Evolutionary conservation across 352 stramenopile species (phyloP).

Genomic region (Pythium brassicae): DNA sequence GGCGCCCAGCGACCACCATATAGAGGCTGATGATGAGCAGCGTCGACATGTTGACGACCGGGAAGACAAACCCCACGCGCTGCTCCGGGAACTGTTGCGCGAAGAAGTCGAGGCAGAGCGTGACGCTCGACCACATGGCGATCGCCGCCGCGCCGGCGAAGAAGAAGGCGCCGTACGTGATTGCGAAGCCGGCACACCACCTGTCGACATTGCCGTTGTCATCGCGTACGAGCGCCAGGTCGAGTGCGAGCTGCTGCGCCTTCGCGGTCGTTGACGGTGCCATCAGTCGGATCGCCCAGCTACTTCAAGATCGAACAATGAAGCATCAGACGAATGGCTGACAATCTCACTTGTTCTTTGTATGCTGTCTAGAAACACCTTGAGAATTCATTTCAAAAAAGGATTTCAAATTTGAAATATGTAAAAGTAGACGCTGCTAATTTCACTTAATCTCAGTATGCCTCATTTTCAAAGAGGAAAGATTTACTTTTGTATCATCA

Average conservation of each 20-base stretch:
- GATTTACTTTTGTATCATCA: too few species aligned
- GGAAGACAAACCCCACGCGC: conserved; percentile 74
- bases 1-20: conserved; percentile 70
- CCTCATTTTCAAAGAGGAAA: too few species aligned
- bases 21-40: conserved; percentile 73
- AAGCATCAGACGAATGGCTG: too few species aligned
- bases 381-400: too few species aligned
- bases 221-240: background rate
- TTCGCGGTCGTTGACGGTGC: too few species aligned
- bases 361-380: too few species aligned
- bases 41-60: conserved; percentile 83
- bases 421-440: too few species aligned
- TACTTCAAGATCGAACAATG: too few species aligned
- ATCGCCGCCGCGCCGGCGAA: conserved; percentile 62
- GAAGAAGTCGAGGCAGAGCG: conserved; percentile 75
- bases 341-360: too few species aligned
- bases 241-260: background rate
- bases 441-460: too few species aligned
- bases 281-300: too few species aligned
- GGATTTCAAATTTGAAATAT: too few species aligned
- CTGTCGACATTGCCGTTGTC: background rate
- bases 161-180: conserved; percentile 79
- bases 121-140: conserved; percentile 77
- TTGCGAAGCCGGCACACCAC: conserved; percentile 34
- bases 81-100: conserved; percentile 53